Evolutionary conservation across 805 yeast genomes (phyloP).

Genomic region (Wickerhamomyces ciferrii): DNA sequence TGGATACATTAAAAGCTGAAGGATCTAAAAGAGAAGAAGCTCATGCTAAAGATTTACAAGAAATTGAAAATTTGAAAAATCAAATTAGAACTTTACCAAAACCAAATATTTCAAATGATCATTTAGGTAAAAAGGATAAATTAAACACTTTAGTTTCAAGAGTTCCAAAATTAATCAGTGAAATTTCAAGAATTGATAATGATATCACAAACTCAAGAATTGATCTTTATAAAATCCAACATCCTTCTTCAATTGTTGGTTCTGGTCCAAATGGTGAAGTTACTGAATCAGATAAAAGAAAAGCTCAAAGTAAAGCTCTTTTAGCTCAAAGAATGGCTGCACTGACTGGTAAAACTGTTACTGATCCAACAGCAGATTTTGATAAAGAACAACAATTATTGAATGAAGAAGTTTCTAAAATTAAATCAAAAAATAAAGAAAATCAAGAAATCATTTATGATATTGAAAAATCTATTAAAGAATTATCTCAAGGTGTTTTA

Average conservation of each 20-base stretch:
- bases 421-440: constrained; percentile 47
- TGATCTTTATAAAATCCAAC: constrained; percentile 55
- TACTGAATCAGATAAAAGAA: constrained; percentile 77
- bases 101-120: constrained; percentile 27
- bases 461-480: constrained; percentile 65
- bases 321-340: constrained; percentile 89
- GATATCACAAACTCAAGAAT: constrained; percentile 64
- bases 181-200: constrained; percentile 58
- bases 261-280: constrained; percentile 84
- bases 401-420: constrained; percentile 43
- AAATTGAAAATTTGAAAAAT: constrained; percentile 59
- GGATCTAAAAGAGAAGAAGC: constrained; percentile 32
- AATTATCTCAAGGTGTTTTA: constrained; percentile 41
- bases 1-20: constrained; percentile 66
- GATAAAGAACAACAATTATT: constrained; percentile 33
- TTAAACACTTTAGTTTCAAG: constrained; percentile 61
- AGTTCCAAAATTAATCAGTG: constrained; percentile 65
- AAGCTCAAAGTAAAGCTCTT: constrained; percentile 73
- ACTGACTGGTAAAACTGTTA: constrained; percentile 69
- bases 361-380: constrained; percentile 32
- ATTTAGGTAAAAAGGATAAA: constrained; percentile 44
- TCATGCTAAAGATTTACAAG: constrained; percentile 33
- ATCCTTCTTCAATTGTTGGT: constrained; percentile 72
- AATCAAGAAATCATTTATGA: constrained; percentile 63
- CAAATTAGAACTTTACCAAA: constrained; percentile 45